These are phyloP conservation scores for Xanthoceras sorbifolium DNA, from an alignment of 345 rosid species.

Conservation along the genomic window DNA sequence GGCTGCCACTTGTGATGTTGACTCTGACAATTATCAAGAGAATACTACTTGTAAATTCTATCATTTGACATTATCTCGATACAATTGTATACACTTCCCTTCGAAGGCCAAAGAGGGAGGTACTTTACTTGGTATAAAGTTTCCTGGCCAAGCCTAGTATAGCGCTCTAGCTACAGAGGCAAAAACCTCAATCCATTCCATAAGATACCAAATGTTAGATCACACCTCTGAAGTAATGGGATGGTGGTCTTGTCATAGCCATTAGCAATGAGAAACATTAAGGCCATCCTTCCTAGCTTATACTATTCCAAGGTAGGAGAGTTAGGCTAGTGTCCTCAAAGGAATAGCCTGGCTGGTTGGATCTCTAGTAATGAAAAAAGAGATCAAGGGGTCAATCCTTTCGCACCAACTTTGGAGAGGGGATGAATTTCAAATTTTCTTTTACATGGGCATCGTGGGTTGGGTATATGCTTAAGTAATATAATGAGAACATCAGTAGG, in stretches of 20 bases:
- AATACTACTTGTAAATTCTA: too few relatives aligned
- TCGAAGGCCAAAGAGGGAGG: background rate
- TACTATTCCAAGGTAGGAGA: background rate
- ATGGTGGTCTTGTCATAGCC: background rate
- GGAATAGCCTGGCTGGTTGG: background rate
- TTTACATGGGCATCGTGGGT: background rate
- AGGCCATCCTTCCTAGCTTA: background rate
- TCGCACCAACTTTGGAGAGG: background rate
- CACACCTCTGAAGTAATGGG: background rate
- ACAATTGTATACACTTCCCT: background rate
- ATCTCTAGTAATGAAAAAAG: conserved; percentile 2
- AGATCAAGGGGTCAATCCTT: background rate
- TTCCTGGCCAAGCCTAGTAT: background rate
- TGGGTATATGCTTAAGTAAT: background rate
- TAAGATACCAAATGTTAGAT: background rate
- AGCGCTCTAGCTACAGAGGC: background rate
- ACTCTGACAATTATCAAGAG: too few relatives aligned
- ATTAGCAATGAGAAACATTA: background rate
- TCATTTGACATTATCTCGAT: too few relatives aligned
- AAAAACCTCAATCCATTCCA: background rate
- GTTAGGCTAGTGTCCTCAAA: background rate
- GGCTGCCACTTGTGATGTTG: too few relatives aligned
- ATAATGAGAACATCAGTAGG: too few relatives aligned
- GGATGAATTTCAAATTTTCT: background rate
- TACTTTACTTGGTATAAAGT: background rate